Conservation (phyloP, 164 flowering plant genomes). For the Magnolia kwangsiensis region DNA sequence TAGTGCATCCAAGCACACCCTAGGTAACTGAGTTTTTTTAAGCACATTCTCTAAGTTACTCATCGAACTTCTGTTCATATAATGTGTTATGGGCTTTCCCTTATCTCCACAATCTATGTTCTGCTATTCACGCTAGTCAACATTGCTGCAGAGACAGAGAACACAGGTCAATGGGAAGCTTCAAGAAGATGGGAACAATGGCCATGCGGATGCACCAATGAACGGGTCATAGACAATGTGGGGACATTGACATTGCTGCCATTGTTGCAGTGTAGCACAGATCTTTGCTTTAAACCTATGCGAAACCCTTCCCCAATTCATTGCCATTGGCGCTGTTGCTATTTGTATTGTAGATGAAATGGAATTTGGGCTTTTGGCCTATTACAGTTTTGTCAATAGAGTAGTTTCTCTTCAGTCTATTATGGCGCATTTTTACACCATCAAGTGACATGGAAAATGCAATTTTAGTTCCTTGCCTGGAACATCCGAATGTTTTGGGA, state of each 20-base stretch:
- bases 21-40: neutral
- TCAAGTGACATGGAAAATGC: too few relatives aligned
- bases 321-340: neutral
- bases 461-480: too few relatives aligned
- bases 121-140: neutral
- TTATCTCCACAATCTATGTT: neutral
- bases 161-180: constrained; percentile 72
- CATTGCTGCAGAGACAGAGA: constrained; percentile 59
- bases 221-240: constrained; percentile 38
- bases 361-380: neutral
- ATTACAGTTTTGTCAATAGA: constrained; percentile 2
- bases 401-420: neutral
- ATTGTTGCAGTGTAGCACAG: neutral
- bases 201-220: constrained; percentile 47
- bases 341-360: constrained; percentile 3
- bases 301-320: neutral
- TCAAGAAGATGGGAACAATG: constrained; percentile 49
- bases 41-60: neutral
- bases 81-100: too few relatives aligned
- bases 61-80: neutral
- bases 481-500: too few relatives aligned
- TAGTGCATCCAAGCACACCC: too few relatives aligned
- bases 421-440: too few relatives aligned
- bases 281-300: neutral
- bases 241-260: neutral